Base-by-base conservation (phyloP, 169 alveolate species). In the Plasmodium blacklocki region DNA sequence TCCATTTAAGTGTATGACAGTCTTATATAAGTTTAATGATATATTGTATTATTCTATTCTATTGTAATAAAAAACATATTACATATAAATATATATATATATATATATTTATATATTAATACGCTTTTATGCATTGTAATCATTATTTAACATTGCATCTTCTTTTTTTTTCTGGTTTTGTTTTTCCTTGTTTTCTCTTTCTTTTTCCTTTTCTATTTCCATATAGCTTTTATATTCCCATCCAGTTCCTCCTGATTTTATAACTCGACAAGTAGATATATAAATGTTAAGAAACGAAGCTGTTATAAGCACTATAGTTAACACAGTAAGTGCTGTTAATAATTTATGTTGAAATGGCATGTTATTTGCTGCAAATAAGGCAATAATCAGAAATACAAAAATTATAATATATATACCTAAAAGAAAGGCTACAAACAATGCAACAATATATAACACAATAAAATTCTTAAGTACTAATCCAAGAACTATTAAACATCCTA, bases 201-300 rank as follows among this genome's bases (percentile, higher is more conserved):
- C 23, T 39, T 59, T 59, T 19, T 78, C 54, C 4, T 54, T 50
- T 23, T 67, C 58, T 32, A 49, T 58, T 43, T 64, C 68, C 76
- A 49, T 56, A 76, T 78, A 78, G 43, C 54, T 78, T 60, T 78
- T 78, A 70, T 23, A 64, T 78, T 78, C 89, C 78, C 89, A 64
- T 56, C 89, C 89, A 59, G 89, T 64, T 50, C 78, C 89, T 14
- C 89, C 89, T 18, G 66, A 70, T 78, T 49, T 64, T 14, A 78
- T 11, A 78, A 78, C 78, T 50, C 39, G 64, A 29, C 21, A 15
- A 23, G 15, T 78, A 3, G 89, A 78, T 1, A 78, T 19, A 66
- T 64, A 78, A 26, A 78, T 50, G 26, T 78, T 78, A 54, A 78
- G 50, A 45, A 64, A 64, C 9, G 67, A 39, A 2, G 56, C 14